Conservation (phyloP, 2,329 filamentous ascomycete species). For the Claviceps spartinae region DNA sequence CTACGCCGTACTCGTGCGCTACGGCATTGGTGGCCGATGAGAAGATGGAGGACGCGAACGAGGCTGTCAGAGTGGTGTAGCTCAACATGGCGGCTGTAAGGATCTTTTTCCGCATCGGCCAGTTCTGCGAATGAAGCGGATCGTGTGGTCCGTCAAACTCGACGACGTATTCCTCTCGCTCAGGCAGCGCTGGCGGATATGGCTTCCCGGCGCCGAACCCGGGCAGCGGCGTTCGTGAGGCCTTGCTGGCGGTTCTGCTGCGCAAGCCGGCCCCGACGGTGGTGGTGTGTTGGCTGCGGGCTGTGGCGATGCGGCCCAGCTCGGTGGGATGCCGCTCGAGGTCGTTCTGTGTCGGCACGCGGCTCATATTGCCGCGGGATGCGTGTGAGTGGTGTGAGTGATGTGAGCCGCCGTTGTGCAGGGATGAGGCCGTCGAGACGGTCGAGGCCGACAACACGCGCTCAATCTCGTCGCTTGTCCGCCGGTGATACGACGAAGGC, state of each 20-base stretch:
- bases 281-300: constrained; percentile 53
- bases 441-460: constrained; percentile 43
- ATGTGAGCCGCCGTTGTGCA: constrained; percentile 18
- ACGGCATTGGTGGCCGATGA: constrained; percentile 49
- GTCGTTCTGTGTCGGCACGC: constrained; percentile 51
- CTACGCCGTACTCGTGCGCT: constrained; percentile 45
- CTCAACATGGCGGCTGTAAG: constrained; percentile 54
- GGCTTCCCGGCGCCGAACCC: constrained; percentile 61
- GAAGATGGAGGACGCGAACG: constrained; percentile 66
- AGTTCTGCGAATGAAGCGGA: constrained; percentile 78
- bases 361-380: constrained; percentile 37
- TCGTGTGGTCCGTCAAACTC: constrained; percentile 78
- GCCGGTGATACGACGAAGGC: constrained; percentile 23
- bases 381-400: background rate
- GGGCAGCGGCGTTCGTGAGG: constrained; percentile 47
- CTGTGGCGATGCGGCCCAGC: constrained; percentile 57
- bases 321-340: constrained; percentile 57
- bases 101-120: constrained; percentile 67
- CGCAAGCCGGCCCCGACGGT: constrained; percentile 48
- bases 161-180: constrained; percentile 64
- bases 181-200: constrained; percentile 56
- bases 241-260: constrained; percentile 27
- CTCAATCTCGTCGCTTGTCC: constrained; percentile 42
- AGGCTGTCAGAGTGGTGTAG: constrained; percentile 57
- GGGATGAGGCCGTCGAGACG: constrained; percentile 34